Percentiles rank a stretch among this genome's conserved stretches.
phyloP scores from a whole-genome alignment of 2,329 filamentous ascomycete species.

The Rhexocercosporidium sp. region DNA sequence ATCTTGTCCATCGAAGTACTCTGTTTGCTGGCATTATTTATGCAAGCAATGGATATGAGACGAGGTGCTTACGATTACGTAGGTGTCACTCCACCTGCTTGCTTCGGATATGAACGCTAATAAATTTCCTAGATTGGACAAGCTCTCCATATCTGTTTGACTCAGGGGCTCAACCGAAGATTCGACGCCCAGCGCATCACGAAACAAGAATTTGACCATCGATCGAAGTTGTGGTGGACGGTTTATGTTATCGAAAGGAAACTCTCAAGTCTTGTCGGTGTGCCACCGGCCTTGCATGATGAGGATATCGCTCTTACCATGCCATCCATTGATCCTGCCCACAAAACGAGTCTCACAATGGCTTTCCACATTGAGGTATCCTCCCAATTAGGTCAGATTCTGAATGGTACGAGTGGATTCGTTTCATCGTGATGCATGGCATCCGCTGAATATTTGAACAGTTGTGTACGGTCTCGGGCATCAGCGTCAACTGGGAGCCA shows the following conservation, averaged over 20 bases:
- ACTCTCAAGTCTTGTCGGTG: constrained; percentile 10
- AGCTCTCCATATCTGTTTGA: constrained; percentile 5
- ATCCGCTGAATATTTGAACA: not conserved
- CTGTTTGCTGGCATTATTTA: constrained; percentile 8
- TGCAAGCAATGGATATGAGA: constrained; percentile 15
- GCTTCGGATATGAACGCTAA: not conserved
- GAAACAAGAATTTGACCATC: constrained; percentile 2
- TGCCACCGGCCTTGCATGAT: constrained; percentile 6
- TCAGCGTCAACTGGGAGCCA: constrained; percentile 7
- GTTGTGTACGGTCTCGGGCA: constrained; percentile 12
- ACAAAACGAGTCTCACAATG: not conserved
- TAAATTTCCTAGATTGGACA: constrained; percentile 3
- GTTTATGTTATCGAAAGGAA: constrained; percentile 11
- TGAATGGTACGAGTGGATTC: not conserved
- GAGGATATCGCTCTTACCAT: constrained; percentile 12
- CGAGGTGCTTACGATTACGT: constrained; percentile 14
- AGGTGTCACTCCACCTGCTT: not conserved
- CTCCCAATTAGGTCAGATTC: constrained; percentile 6
- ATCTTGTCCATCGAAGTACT: constrained; percentile 12
- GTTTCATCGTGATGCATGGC: not conserved
- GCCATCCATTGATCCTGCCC: constrained; percentile 4
- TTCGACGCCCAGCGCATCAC: constrained; percentile 8
- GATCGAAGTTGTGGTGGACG: constrained; percentile 10
- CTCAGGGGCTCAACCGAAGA: constrained; percentile 12
- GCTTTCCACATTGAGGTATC: constrained; percentile 9